Evolutionary conservation across 116 monocot genomes (phyloP).

Genomic region (Iris pallida): DNA sequence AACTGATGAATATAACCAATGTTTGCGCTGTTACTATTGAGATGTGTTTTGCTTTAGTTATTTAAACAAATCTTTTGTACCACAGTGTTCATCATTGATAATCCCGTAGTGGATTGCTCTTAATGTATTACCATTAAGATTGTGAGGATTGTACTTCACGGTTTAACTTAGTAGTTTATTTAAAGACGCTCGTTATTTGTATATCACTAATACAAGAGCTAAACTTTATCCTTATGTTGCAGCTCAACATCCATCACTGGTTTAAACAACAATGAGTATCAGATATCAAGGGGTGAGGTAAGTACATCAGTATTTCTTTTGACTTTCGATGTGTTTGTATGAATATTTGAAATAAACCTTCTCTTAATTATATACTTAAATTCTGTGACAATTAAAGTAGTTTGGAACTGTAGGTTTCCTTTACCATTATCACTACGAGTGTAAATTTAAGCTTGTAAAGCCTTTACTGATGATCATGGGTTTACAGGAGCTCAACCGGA

Average conservation of each 20-base stretch:
- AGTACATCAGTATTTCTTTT: background rate
- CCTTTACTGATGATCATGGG: background rate
- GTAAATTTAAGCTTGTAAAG: background rate
- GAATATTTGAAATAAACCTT: background rate
- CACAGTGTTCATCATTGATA: too few relatives aligned
- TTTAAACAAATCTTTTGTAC: too few relatives aligned
- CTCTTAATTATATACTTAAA: background rate
- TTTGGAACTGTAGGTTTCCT: background rate
- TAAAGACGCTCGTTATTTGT: background rate
- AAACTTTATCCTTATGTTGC: slow-evolving; percentile 14
- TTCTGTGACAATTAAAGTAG: background rate
- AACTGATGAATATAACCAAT: too few relatives aligned
- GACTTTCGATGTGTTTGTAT: too few relatives aligned
- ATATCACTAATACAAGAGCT: too few relatives aligned
- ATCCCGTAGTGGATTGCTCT: too few relatives aligned
- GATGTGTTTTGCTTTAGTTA: too few relatives aligned
- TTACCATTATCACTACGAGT: background rate
- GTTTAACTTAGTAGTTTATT: background rate
- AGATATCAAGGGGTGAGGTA: slow-evolving; percentile 49
- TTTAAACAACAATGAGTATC: slow-evolving; percentile 61
- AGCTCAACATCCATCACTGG: slow-evolving; percentile 49
- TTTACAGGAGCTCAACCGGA: slow-evolving; percentile 68
- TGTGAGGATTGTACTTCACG: background rate
- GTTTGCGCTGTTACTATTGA: too few relatives aligned
- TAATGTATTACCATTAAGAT: too few relatives aligned